A percentile compares a stretch with the other conserved stretches of the same genome.
These are phyloP conservation scores for Diplodia sapinea DNA, from an alignment of 2,329 filamentous ascomycete species.

Conservation along the genomic window DNA sequence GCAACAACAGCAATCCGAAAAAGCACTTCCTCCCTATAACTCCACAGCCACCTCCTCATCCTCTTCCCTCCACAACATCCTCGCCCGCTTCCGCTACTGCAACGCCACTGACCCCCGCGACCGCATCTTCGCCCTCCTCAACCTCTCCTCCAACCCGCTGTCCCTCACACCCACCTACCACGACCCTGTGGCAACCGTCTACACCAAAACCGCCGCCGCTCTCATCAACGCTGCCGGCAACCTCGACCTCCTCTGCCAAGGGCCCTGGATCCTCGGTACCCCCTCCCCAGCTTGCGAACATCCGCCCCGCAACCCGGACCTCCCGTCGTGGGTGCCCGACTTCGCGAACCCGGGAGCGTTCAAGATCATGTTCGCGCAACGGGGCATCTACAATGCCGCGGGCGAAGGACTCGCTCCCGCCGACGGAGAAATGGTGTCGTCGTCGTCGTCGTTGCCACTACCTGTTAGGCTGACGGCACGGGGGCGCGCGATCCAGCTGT, in stretches of 20 bases:
- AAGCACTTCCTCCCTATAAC: too few relatives aligned
- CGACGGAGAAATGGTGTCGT: too few relatives aligned
- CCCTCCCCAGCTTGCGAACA: not conserved
- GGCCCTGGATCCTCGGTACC: conserved; percentile 19
- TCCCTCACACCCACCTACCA: conserved; percentile 37
- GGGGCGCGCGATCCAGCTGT: not conserved
- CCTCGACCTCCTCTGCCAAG: conserved; percentile 37
- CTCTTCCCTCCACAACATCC: conserved; percentile 36
- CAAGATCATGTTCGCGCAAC: conserved; percentile 25
- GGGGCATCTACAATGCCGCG: conserved; percentile 9
- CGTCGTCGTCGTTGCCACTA: too few relatives aligned
- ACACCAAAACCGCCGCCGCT: conserved; percentile 34
- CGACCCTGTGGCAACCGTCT: conserved; percentile 37
- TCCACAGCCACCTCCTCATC: too few relatives aligned
- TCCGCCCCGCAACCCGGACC: not conserved
- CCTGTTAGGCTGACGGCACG: not conserved
- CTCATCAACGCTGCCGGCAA: conserved; percentile 36
- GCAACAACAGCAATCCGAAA: not conserved
- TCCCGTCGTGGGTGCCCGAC: conserved; percentile 42
- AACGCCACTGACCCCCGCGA: conserved; percentile 32
- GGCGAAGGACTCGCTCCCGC: too few relatives aligned
- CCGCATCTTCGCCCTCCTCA: conserved; percentile 22
- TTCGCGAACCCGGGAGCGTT: conserved; percentile 25
- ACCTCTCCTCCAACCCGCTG: conserved; percentile 33
- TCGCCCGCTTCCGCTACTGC: conserved; percentile 39